Percentiles rank a stretch among this genome's conserved stretches.
These are phyloP conservation scores for Beauveria rudraprayagi DNA, from an alignment of 2,329 filamentous ascomycete genomes.

Conservation along the genomic window DNA sequence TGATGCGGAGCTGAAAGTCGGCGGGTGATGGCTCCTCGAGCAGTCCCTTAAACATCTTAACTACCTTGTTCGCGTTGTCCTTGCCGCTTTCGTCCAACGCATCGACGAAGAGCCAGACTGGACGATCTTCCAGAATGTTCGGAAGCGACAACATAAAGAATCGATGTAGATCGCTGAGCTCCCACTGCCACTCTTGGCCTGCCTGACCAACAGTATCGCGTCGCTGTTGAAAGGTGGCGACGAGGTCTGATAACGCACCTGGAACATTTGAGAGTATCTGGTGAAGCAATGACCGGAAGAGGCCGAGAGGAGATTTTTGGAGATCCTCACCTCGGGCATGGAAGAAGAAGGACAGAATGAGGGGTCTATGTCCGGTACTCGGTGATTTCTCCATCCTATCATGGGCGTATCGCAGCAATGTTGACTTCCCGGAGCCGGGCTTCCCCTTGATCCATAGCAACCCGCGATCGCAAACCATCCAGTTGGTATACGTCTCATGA, in stretches of 20 bases:
- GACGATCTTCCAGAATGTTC: slow-evolving; percentile 13
- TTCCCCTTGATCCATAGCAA: slow-evolving; percentile 33
- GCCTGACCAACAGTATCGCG: slow-evolving; percentile 8
- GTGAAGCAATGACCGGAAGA: slow-evolving; percentile 28
- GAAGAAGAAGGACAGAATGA: slow-evolving; percentile 30
- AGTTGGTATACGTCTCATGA: slow-evolving; percentile 19
- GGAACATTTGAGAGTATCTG: slow-evolving; percentile 23
- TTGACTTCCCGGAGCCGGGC: slow-evolving; percentile 33
- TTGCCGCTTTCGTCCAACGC: slow-evolving; percentile 27
- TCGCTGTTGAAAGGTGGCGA: slow-evolving; percentile 13
- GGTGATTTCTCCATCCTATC: slow-evolving; percentile 16
- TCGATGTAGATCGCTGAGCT: slow-evolving; percentile 15
- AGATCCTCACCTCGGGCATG: slow-evolving; percentile 24
- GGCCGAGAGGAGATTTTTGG: slow-evolving; percentile 24
- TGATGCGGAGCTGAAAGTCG: slow-evolving; percentile 12
- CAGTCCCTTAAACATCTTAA: neutral
- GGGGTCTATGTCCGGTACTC: neutral
- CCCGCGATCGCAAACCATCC: slow-evolving; percentile 14
- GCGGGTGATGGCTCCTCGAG: neutral
- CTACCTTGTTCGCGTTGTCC: slow-evolving; percentile 16
- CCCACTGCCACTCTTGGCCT: slow-evolving; percentile 22
- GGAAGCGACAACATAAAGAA: slow-evolving; percentile 17
- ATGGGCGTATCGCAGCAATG: slow-evolving; percentile 27
- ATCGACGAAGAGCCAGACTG: slow-evolving; percentile 25
- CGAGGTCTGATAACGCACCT: slow-evolving; percentile 15